phyloP scores from a whole-genome alignment of 805 yeast species.

The Komagataella pseudopastoris region DNA sequence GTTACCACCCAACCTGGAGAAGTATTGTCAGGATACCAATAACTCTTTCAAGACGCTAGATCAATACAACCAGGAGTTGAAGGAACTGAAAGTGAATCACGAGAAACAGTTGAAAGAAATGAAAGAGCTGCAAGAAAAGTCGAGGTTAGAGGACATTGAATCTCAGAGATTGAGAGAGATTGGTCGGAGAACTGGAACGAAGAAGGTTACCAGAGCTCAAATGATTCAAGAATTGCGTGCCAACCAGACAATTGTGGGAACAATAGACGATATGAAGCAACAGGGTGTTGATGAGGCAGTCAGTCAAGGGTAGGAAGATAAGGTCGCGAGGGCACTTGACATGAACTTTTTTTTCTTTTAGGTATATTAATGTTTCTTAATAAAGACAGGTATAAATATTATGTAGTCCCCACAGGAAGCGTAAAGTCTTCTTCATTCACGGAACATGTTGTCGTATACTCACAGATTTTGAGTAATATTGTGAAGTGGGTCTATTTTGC shows the following conservation, averaged over 20 bases:
- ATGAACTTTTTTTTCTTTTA: conserved; percentile 3
- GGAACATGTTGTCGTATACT: background rate
- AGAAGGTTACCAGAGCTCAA: conserved; percentile 30
- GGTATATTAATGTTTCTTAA: background rate
- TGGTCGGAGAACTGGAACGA: conserved; percentile 29
- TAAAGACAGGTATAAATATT: conserved; percentile 1
- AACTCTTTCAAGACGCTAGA: conserved; percentile 39
- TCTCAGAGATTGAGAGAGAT: conserved; percentile 32
- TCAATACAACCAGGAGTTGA: conserved; percentile 52
- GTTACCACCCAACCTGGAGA: conserved; percentile 51
- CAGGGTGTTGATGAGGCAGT: background rate
- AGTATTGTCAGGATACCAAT: conserved; percentile 38
- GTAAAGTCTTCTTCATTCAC: background rate
- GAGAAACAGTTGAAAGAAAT: conserved; percentile 54
- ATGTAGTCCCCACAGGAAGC: background rate
- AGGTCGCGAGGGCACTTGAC: background rate
- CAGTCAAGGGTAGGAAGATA: background rate
- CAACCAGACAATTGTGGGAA: conserved; percentile 62
- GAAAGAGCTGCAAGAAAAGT: conserved; percentile 49
- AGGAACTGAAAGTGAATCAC: conserved; percentile 44
- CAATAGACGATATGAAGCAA: conserved; percentile 8
- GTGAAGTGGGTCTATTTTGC: background rate
- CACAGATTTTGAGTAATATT: background rate
- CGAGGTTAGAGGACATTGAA: conserved; percentile 60
- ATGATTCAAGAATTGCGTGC: conserved; percentile 41